phyloP scores from a whole-genome alignment of 139 green algal species.

The Edaphochlamys debaryana region DNA sequence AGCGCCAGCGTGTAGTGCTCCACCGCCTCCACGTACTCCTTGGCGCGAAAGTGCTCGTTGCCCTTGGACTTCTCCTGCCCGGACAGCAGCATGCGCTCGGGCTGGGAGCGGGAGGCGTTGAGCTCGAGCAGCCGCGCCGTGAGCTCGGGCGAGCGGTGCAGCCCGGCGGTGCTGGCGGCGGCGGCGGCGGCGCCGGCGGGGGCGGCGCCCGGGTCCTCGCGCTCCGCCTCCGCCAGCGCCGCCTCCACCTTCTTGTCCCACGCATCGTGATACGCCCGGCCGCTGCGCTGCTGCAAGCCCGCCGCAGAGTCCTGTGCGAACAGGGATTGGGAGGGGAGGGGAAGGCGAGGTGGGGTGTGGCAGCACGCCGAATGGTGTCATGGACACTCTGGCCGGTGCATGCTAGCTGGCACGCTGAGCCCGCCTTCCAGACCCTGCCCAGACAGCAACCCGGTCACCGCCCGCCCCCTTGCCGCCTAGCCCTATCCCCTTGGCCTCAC shows the following conservation, averaged over 20 bases:
- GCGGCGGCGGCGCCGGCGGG: neutral
- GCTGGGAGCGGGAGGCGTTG: constrained; percentile 11
- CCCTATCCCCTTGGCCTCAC: no score
- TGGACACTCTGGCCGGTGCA: no score
- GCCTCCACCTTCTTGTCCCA: constrained; percentile 48
- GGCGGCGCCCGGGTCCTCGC: neutral
- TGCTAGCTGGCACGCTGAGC: no score
- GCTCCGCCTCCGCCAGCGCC: constrained; percentile 14
- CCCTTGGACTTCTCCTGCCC: constrained; percentile 50
- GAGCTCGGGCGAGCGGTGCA: constrained; percentile 35
- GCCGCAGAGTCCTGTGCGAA: constrained; percentile 39
- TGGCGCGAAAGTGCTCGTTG: constrained; percentile 54
- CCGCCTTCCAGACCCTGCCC: no score
- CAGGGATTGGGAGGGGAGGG: no score
- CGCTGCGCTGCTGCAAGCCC: constrained; percentile 31
- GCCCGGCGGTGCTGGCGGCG: constrained; percentile 19
- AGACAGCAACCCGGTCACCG: no score
- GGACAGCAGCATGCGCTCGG: constrained; percentile 38
- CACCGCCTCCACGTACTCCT: constrained; percentile 48
- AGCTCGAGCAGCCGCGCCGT: constrained; percentile 41
- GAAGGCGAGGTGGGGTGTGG: no score
- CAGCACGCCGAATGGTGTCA: no score
- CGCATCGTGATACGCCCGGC: constrained; percentile 41
- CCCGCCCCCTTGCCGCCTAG: no score
- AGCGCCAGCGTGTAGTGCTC: constrained; percentile 58